These are phyloP conservation scores for Hapsidospora chrysogenum DNA, from an alignment of 495 filamentous ascomycete species.

Conservation along the genomic window DNA sequence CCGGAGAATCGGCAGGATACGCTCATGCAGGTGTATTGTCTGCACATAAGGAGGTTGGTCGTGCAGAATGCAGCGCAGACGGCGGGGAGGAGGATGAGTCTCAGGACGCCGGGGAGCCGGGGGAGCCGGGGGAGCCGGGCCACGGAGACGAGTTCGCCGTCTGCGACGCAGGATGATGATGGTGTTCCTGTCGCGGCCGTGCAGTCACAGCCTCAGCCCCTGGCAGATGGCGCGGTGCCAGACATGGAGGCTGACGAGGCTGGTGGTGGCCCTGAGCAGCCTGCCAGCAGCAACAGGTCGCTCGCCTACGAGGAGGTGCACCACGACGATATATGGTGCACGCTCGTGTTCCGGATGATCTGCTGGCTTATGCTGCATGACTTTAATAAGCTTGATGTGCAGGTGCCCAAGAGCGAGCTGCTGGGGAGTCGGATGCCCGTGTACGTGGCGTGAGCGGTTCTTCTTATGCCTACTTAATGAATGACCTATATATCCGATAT, in stretches of 20 bases:
- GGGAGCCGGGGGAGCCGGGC: background rate
- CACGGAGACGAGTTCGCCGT: background rate
- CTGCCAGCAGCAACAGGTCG: background rate
- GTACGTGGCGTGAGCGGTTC: conserved; percentile 18
- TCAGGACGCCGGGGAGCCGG: background rate
- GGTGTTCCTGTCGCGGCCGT: no score
- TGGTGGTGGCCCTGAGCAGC: background rate
- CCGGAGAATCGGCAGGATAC: conserved; percentile 21
- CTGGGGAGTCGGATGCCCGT: conserved; percentile 31
- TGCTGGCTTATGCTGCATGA: conserved; percentile 35
- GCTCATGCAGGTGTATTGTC: conserved; percentile 26
- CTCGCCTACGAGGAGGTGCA: background rate
- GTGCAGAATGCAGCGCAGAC: conserved; percentile 9
- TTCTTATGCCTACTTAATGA: no score
- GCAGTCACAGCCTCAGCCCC: no score
- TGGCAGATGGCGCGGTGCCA: background rate
- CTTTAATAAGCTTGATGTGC: conserved; percentile 29
- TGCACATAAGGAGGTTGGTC: conserved; percentile 16
- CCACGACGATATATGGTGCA: conserved; percentile 24
- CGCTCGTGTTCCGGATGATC: conserved; percentile 32
- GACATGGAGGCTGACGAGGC: no score
- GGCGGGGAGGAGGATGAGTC: conserved; percentile 6
- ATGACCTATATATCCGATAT: no score
- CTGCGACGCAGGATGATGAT: background rate
- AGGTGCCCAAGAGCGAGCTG: conserved; percentile 27